Conservation (phyloP, 331 rosid genomes). For the Rhamnella rubrinervis region DNA sequence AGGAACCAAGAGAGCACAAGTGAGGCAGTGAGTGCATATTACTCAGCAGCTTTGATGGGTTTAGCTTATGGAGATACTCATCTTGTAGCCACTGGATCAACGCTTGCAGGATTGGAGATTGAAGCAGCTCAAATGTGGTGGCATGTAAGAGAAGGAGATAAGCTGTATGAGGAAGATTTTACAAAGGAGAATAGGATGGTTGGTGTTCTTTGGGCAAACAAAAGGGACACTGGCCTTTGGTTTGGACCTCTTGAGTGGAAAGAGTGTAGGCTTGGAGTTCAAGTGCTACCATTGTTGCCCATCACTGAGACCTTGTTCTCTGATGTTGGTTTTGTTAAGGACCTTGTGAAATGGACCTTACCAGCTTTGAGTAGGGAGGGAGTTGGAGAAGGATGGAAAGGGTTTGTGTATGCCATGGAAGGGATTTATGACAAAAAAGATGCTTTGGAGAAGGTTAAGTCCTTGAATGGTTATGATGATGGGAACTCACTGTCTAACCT, state of each 20-base stretch:
- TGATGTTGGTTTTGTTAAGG: constrained; percentile 53
- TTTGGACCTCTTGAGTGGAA: constrained; percentile 77
- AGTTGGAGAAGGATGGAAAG: constrained; percentile 88
- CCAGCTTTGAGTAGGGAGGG: constrained; percentile 63
- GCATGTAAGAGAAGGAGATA: constrained; percentile 53
- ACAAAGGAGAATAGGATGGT: constrained; percentile 54
- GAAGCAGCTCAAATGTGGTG: constrained; percentile 81
- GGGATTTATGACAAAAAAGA: constrained; percentile 57
- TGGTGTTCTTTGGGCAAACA: constrained; percentile 75
- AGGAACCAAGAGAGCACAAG: constrained; percentile 82
- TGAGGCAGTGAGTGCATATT: constrained; percentile 82
- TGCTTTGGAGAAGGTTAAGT: constrained; percentile 52
- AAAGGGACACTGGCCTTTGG: constrained; percentile 82
- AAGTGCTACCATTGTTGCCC: constrained; percentile 69
- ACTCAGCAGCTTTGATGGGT: constrained; percentile 80
- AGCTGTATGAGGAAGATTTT: constrained; percentile 51
- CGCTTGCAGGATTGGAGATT: constrained; percentile 58
- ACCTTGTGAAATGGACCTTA: constrained; percentile 70
- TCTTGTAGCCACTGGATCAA: constrained; percentile 61
- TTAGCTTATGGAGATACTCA: constrained; percentile 73
- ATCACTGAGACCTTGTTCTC: constrained; percentile 66
- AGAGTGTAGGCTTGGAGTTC: constrained; percentile 85
- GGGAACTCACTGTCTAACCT: constrained; percentile 71
- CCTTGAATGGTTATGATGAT: constrained; percentile 58
- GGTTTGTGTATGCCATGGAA: constrained; percentile 68